Evolutionary conservation across 23 red algal species (phyloP).

Genomic region (Gracilaria domingensis): DNA sequence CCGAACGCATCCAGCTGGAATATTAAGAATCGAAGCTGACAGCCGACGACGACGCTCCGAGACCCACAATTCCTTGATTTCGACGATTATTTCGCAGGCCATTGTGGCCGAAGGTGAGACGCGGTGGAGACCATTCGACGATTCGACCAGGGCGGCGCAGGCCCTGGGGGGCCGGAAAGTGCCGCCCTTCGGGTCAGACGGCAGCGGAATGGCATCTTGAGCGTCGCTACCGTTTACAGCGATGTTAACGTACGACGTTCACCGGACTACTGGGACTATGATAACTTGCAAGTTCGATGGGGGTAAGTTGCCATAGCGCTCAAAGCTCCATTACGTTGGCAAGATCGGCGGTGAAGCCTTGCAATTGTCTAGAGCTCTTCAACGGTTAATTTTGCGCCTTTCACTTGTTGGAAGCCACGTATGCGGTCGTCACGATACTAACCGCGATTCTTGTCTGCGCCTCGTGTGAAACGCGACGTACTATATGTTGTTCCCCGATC

Average conservation of each 20-base stretch:
- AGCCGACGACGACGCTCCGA: not conserved
- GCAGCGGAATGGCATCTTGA: constrained; percentile 72
- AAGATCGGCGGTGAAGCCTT: not conserved
- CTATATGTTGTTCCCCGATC: constrained; percentile 1
- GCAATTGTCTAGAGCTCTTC: not conserved
- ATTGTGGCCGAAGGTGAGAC: constrained; percentile 11
- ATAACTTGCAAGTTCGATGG: constrained; percentile 91
- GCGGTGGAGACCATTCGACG: constrained; percentile 69
- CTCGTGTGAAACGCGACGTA: not conserved
- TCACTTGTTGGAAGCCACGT: not conserved
- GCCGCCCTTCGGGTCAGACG: constrained; percentile 73
- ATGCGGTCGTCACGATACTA: not conserved
- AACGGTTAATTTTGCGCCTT: not conserved
- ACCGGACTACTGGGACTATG: constrained; percentile 98
- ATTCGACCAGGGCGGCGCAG: constrained; percentile 81
- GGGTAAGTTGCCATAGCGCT: constrained; percentile 61
- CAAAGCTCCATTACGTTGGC: not conserved
- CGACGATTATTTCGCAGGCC: constrained; percentile 20
- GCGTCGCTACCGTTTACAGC: constrained; percentile 85
- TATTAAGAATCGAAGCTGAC: not conserved
- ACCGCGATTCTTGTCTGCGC: not conserved
- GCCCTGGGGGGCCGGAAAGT: constrained; percentile 81
- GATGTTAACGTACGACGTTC: constrained; percentile 89
- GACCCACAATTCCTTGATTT: not conserved
- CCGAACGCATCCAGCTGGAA: not conserved